Evolutionary conservation across 257 asterid genomes (phyloP).

Genomic region (Striga asiatica): DNA sequence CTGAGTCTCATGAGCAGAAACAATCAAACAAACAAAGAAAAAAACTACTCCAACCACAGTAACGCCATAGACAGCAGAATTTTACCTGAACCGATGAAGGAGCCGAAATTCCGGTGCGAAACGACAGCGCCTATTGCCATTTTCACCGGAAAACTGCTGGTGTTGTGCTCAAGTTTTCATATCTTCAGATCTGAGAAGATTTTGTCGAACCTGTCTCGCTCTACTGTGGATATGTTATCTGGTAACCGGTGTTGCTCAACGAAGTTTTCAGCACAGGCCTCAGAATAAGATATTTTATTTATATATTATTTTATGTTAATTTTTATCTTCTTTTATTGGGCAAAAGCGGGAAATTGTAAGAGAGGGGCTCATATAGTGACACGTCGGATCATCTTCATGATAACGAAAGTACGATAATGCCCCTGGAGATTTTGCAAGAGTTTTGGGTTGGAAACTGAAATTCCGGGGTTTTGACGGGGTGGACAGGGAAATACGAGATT

Average conservation of each 20-base stretch:
- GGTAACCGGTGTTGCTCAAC: conserved; percentile 17
- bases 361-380: conserved; percentile 22
- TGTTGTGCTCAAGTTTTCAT: background rate
- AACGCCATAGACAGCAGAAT: background rate
- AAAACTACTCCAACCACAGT: background rate
- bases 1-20: background rate
- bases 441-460: background rate
- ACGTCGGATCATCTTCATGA: conserved; percentile 19
- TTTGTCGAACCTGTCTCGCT: background rate
- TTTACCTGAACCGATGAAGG: conserved; percentile 59
- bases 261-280: conserved; percentile 14
- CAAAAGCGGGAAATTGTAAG: conserved; percentile 16
- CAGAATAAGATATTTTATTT: too few species aligned
- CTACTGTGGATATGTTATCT: conserved; percentile 21
- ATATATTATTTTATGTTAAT: background rate
- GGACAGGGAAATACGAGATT: background rate
- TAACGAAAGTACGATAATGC: background rate
- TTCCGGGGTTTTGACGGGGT: background rate
- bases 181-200: background rate
- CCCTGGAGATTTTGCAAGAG: background rate
- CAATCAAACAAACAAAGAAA: background rate
- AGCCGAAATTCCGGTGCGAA: conserved; percentile 64
- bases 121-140: conserved; percentile 78
- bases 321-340: background rate
- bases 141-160: conserved; percentile 22